Evolutionary conservation across 139 green algal genomes (phyloP), one percentile per base, ranked within the genome.

Genomic region (Picochlorum sp.): DNA sequence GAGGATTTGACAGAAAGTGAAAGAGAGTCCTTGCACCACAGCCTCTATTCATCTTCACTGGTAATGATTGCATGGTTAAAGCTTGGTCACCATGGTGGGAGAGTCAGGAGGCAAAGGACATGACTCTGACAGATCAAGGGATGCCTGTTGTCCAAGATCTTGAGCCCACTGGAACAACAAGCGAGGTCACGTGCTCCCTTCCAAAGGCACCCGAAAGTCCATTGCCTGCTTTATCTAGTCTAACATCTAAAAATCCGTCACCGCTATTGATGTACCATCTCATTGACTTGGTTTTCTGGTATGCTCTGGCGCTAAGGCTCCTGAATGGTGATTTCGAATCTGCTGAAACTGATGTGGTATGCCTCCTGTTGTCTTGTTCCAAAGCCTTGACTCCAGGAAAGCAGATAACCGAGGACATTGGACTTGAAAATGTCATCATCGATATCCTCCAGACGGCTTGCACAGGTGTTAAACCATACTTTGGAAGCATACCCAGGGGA

Each of bases 41-140:
- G 73, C 66, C 1, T 85, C 20, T 68, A 62, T 3, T 57, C 60
- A 3, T 23, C 52, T 16, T 80, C 23, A 62, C 47, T 21, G 44
- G 49, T 2, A 45, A 59, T 70, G 21, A 54, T 54, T 20, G 47
- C 18, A 54, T 54, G 3, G 30, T 85, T 10, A 4, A 66, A 20
- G 49, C 65, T 1, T 87, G 80, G 80, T 20, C 62, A 50, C 81
- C 81, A 21, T 88, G 81, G 81, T 88, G 81, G 81, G 45, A 66
- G 6, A 20, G 49, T 2, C 5, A 49, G 5, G 81, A 77, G 45
- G 81, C 77, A 4, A 49, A 23, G 0, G 28, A 55, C 8, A 65
- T 86, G 23, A 45, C 45, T 6, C 61, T 87, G 3, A 49, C 55
- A 4, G 28, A 63, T 4, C 30, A 28, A 11, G 79, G 79, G 7